Conservation (phyloP, 306 rosid genomes). For the Citrullus colocynthis region DNA sequence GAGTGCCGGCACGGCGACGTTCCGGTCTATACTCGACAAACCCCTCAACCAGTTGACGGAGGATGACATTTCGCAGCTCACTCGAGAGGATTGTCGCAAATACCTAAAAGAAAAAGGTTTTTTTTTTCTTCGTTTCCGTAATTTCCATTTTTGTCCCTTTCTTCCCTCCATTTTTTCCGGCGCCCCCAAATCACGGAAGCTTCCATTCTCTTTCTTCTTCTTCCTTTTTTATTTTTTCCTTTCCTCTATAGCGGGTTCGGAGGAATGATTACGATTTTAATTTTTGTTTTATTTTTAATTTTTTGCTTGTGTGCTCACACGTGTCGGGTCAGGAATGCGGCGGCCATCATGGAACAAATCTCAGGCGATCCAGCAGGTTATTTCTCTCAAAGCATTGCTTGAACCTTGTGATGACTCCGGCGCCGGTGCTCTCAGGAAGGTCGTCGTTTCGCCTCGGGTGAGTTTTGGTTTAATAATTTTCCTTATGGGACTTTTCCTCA, state of each 20-base stretch:
- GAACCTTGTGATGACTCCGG: conserved; percentile 69
- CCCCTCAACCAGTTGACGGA: conserved; percentile 88
- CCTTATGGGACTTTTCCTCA: not conserved
- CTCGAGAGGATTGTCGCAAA: conserved; percentile 96
- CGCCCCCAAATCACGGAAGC: conserved; percentile 14
- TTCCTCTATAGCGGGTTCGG: not conserved
- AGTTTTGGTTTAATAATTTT: not conserved
- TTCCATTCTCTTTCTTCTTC: not conserved
- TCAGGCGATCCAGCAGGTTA: conserved; percentile 98
- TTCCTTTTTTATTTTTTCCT: no score
- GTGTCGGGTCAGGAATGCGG: conserved; percentile 98
- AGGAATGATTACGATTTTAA: conserved; percentile 1
- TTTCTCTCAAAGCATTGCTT: conserved; percentile 86
- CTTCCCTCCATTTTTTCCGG: conserved; percentile 43
- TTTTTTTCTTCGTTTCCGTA: not conserved
- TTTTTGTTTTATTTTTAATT: not conserved
- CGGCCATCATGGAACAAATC: conserved; percentile 99
- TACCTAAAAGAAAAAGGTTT: conserved; percentile 89
- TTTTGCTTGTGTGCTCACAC: conserved; percentile 22
- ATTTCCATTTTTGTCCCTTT: conserved; percentile 20
- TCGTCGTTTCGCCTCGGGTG: conserved; percentile 20
- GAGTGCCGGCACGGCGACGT: conserved; percentile 54
- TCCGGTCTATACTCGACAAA: conserved; percentile 75
- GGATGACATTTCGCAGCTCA: conserved; percentile 98
- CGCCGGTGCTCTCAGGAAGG: conserved; percentile 34